Conservation (phyloP, 2,329 filamentous ascomycete species). For the Elsinoe batatas region DNA sequence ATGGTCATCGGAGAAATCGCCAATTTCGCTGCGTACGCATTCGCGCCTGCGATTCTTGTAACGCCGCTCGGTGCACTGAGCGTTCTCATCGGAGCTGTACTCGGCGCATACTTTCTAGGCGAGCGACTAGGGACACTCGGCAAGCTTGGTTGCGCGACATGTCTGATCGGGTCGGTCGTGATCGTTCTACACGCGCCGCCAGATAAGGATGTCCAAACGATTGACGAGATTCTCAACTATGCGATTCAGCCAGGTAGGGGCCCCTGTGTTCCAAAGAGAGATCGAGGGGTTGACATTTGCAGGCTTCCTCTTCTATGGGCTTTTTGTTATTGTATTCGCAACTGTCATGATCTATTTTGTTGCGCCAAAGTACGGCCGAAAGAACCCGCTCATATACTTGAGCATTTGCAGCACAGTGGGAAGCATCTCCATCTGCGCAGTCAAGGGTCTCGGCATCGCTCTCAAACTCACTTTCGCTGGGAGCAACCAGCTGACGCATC, state of each 20-base stretch:
- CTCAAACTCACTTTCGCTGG: conserved; percentile 88
- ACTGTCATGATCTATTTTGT: conserved; percentile 94
- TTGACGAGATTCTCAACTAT: conserved; percentile 84
- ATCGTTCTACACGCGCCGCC: conserved; percentile 96
- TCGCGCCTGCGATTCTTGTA: conserved; percentile 95
- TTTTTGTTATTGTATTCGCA: conserved; percentile 71
- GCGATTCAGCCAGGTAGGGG: conserved; percentile 75
- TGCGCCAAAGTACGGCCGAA: conserved; percentile 80
- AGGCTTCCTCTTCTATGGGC: conserved; percentile 87
- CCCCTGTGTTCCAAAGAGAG: conserved; percentile 8
- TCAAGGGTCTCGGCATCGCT: conserved; percentile 97
- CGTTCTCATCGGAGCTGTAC: conserved; percentile 84
- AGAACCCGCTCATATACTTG: conserved; percentile 90
- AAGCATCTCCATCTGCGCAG: conserved; percentile 96
- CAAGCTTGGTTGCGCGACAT: conserved; percentile 91
- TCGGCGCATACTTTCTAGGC: conserved; percentile 88
- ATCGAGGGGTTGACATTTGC: conserved; percentile 9
- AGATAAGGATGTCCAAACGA: conserved; percentile 80
- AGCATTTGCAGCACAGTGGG: conserved; percentile 97
- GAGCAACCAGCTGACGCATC: conserved; percentile 89
- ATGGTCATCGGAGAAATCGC: conserved; percentile 87
- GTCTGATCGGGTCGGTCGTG: conserved; percentile 89
- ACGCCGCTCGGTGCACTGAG: conserved; percentile 89
- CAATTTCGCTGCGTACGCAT: conserved; percentile 97
- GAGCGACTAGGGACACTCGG: conserved; percentile 85